Evolutionary conservation across 225 moss, liverwort and hornwort genomes (phyloP).

Genomic region (Neckera pumila): DNA sequence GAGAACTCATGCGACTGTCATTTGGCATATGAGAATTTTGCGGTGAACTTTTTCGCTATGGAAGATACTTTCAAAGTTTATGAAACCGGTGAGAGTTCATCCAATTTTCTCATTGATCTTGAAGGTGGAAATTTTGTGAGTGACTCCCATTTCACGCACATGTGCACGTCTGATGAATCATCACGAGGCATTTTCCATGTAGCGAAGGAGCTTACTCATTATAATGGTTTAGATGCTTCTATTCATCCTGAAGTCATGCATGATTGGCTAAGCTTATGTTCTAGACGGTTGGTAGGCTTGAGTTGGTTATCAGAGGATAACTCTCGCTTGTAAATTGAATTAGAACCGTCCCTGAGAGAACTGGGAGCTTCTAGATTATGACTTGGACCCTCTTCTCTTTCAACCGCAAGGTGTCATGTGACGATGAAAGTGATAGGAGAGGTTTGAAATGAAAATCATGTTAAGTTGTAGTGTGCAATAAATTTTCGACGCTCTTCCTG

Average conservation of each 20-base stretch:
- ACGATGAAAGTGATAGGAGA: background rate
- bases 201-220: background rate
- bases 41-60: background rate
- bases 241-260: background rate
- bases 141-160: background rate
- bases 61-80: background rate
- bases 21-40: background rate
- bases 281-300: background rate
- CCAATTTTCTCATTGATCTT: background rate
- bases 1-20: background rate
- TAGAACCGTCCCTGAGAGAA: background rate
- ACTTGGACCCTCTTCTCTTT: background rate
- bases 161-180: background rate
- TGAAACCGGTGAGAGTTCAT: background rate
- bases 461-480: background rate
- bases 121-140: background rate
- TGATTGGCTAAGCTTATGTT: background rate
- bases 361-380: background rate
- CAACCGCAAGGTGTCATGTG: background rate
- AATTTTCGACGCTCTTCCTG: background rate
- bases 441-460: background rate
- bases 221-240: background rate
- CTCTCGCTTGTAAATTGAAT: background rate
- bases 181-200: background rate
- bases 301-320: background rate